phyloP scores from a whole-genome alignment of 2,329 filamentous ascomycete genomes.

The Colletotrichum kahawae region DNA sequence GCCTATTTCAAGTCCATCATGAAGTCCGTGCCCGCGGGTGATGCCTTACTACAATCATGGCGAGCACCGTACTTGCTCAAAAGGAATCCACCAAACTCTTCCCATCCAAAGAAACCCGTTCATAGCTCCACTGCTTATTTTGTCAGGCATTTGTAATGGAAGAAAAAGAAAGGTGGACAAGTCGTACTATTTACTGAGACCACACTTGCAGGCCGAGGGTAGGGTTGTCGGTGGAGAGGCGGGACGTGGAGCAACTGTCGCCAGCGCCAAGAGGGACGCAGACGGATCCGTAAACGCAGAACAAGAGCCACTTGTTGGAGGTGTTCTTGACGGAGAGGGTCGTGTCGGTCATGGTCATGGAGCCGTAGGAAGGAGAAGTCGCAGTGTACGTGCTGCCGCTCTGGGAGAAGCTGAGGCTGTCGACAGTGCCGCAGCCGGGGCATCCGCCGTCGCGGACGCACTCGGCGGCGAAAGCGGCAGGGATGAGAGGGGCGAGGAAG shows the following conservation, averaged over 20 bases:
- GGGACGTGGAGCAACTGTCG: not conserved
- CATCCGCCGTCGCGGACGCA: not conserved
- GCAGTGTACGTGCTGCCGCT: not conserved
- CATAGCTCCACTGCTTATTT: not conserved
- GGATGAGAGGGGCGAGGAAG: not conserved
- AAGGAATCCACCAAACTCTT: not conserved
- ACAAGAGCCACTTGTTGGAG: not conserved
- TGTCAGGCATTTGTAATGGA: not conserved
- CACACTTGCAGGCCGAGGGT: not conserved
- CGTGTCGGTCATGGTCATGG: not conserved
- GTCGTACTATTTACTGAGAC: not conserved
- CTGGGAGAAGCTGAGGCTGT: not conserved
- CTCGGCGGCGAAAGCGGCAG: not conserved
- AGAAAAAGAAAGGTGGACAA: not conserved
- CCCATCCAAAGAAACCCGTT: not conserved
- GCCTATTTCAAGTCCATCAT: not conserved
- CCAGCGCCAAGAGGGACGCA: not conserved
- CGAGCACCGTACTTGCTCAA: not conserved
- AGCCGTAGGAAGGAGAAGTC: not conserved
- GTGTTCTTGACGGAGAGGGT: slow-evolving; percentile 4
- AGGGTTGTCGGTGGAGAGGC: not conserved
- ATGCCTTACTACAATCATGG: not conserved
- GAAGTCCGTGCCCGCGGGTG: not conserved
- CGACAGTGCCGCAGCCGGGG: not conserved
- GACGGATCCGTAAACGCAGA: not conserved